Base-by-base conservation (phyloP, 1,284 basidiomycete genomes). In the Ceratobasidium sp. region DNA sequence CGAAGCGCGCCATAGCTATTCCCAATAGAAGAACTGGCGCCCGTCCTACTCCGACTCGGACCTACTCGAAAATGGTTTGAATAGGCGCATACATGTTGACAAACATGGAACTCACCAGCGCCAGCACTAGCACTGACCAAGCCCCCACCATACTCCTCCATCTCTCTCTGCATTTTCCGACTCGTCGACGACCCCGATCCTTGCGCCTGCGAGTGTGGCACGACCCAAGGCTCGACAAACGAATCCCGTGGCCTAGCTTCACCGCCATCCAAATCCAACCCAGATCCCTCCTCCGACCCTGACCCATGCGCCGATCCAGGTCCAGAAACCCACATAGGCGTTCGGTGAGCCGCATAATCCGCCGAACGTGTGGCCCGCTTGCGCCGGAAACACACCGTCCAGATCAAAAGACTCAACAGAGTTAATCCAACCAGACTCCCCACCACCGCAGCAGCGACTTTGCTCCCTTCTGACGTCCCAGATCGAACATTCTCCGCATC, bases 221-320 rank as follows among this genome's bases (percentile, higher is more conserved):
- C 30, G 5, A 69, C 65, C 50, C 50, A 69, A 41, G 65, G 65
- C 32, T 69, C 26, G n/a, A 69, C 60, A 36, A 48, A 41, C 23
- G 28, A 32, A 23, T 32, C 30, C 28, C 53, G 41, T 53, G 52
- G 36, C 52, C 26, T n/a, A 26, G 52, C 32, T 41, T 39, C n/a
- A n/a, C n/a, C 65, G n/a, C 30, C 23, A 26, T 45, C 23, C 65
- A 69, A 28, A 58, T 69, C 65, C 18, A 69, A 32, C 52, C 26
- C 39, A 9, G 36, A 43, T n/a, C 62, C 48, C 3, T 30, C 14
- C 6, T 50, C 12, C 10, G 48, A 41, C 1, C 48, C 59, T 21
- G 32, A 48, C 2, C 45, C 28, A 1, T 30, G 14, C 10, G 32
- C 53, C 26, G 32, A 4, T 9, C 53, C 53, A 39, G 32, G n/a